These are phyloP conservation scores for Leccinum laetum DNA, from an alignment of 1,284 basidiomycete genomes.

Conservation along the genomic window DNA sequence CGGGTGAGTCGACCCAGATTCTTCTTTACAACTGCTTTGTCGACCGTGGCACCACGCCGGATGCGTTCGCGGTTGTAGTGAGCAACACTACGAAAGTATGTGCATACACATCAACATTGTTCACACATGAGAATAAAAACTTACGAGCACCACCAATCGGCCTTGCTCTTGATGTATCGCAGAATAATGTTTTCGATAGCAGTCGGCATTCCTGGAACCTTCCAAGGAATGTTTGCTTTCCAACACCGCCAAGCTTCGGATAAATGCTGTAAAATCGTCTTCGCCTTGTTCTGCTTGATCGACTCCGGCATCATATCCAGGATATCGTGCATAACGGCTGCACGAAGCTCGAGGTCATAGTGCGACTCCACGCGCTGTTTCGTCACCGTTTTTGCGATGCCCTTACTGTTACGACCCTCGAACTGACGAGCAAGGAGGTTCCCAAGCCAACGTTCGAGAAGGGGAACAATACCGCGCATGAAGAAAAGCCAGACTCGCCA, in stretches of 20 bases:
- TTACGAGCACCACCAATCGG: conserved; percentile 98
- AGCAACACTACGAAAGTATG: conserved; percentile 55
- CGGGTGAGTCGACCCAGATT: conserved; percentile 72
- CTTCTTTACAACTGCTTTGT: conserved; percentile 99
- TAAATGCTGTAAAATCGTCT: conserved; percentile 97
- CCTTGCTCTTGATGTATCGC: conserved; percentile 99
- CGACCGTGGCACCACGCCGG: conserved; percentile 95
- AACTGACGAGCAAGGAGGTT: conserved; percentile 98
- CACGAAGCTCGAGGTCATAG: conserved; percentile 96
- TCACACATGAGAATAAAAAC: conserved; percentile 34
- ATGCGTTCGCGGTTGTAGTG: conserved; percentile 96
- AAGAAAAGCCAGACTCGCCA: conserved; percentile 99
- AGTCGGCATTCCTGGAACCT: conserved; percentile 96
- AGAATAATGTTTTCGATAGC: conserved; percentile 99
- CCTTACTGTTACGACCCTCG: conserved; percentile 97
- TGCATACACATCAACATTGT: neutral
- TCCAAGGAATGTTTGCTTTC: conserved; percentile 99
- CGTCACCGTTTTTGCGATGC: conserved; percentile 94
- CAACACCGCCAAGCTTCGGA: conserved; percentile 99
- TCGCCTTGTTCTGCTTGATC: conserved; percentile 98
- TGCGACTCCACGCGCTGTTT: conserved; percentile 99
- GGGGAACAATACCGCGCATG: conserved; percentile 97
- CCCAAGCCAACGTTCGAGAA: conserved; percentile 97
- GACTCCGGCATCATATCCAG: conserved; percentile 99
- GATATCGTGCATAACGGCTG: conserved; percentile 99